These are phyloP conservation scores for Cairneyella variabilis DNA, from an alignment of 495 filamentous ascomycete genomes.

Conservation along the genomic window DNA sequence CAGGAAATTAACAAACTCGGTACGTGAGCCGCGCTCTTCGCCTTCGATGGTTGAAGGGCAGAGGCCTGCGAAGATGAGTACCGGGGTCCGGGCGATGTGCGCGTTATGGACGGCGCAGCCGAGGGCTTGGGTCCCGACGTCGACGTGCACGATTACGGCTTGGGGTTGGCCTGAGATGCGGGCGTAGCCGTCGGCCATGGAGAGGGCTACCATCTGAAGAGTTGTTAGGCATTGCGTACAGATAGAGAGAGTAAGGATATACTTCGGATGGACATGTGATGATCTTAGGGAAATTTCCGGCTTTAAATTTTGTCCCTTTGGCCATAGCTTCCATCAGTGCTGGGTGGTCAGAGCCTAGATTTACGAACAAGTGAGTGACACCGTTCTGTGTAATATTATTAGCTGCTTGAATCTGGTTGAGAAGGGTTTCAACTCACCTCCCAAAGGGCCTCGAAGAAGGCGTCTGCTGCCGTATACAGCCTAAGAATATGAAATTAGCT, in stretches of 20 bases:
- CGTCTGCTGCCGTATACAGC: constrained; percentile 70
- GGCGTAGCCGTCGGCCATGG: constrained; percentile 91
- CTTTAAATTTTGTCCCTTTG: constrained; percentile 62
- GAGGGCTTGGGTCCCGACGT: constrained; percentile 84
- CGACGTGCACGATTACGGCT: constrained; percentile 88
- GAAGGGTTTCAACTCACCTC: no score
- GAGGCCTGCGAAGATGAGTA: constrained; percentile 84
- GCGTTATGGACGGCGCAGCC: constrained; percentile 92
- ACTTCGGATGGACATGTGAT: constrained; percentile 92
- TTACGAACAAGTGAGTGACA: constrained; percentile 84
- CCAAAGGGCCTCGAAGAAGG: constrained; percentile 77
- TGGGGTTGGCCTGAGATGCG: constrained; percentile 81
- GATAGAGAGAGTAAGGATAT: constrained; percentile 4
- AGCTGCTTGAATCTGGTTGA: no score
- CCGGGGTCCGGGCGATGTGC: constrained; percentile 72
- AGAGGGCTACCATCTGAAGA: constrained; percentile 85
- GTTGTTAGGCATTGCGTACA: constrained; percentile 5
- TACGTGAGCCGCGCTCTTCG: constrained; percentile 77
- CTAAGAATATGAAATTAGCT: no score
- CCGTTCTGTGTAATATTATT: no score
- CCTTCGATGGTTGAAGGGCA: constrained; percentile 85
- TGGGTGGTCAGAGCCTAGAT: constrained; percentile 53
- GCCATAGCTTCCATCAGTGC: constrained; percentile 87
- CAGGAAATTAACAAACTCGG: constrained; percentile 94
- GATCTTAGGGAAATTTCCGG: constrained; percentile 70